Percentiles rank a stretch among this genome's conserved stretches.
phyloP scores from a whole-genome alignment of 495 filamentous ascomycete genomes.

The Hypoxylon lienhwacheense region DNA sequence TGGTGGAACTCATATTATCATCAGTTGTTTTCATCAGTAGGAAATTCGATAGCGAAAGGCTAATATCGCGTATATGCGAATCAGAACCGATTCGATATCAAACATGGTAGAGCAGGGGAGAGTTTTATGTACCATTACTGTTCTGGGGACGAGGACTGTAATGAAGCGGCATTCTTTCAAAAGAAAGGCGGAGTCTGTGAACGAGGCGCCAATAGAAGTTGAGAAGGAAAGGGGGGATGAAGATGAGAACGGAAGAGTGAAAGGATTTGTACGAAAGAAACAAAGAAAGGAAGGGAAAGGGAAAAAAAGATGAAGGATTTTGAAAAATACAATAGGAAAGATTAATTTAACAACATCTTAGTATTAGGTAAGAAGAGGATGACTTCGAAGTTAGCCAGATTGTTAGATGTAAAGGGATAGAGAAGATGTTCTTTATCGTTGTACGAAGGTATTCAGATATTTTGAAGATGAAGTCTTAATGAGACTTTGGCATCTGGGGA shows the following conservation, averaged over 20 bases:
- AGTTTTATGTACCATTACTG: slow-evolving; percentile 32
- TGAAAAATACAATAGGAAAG: slow-evolving; percentile 7
- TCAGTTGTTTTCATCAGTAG: too few species aligned
- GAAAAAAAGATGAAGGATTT: slow-evolving; percentile 12
- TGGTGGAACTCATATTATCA: slow-evolving; percentile 32
- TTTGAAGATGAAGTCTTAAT: not conserved
- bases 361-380: slow-evolving; percentile 21
- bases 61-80: not conserved
- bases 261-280: too few species aligned
- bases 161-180: slow-evolving; percentile 37
- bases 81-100: not conserved
- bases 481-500: too few species aligned
- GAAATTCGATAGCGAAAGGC: too few species aligned
- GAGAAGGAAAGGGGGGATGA: slow-evolving; percentile 15
- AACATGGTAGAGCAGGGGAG: not conserved
- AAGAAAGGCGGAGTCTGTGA: slow-evolving; percentile 6
- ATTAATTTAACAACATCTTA: not conserved
- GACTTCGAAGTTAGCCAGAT: slow-evolving; percentile 11
- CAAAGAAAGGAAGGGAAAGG: too few species aligned
- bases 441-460: not conserved
- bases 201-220: slow-evolving; percentile 17
- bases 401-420: not conserved
- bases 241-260: slow-evolving; percentile 34
- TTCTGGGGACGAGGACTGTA: slow-evolving; percentile 22
- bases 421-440: slow-evolving; percentile 17